Evolutionary conservation across 2,329 filamentous ascomycete genomes (phyloP), one percentile per base, ranked within the genome.

Genomic region (Penicillium sp.): DNA sequence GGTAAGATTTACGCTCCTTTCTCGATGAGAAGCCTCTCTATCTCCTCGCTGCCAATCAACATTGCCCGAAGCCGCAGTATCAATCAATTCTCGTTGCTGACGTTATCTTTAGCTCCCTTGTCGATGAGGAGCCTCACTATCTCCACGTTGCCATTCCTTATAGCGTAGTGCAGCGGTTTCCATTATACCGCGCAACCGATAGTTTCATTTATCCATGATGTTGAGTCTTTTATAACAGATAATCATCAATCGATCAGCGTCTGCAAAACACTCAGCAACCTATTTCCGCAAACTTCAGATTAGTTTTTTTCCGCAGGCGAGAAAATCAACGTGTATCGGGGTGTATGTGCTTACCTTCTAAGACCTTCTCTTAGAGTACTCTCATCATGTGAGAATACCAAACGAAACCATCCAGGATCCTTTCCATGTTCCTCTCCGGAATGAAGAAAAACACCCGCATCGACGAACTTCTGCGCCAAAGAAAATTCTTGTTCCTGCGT

Each of bases 391-490:
- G 73, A 71, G 54, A 81, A 85, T 0, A 85, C 78, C 18, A 85
- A 45, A 2, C 83, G 69, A 57, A 84, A 85, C 76, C 78, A 82
- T 0, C 83, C 82, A 1, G 76, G 70, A 50, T 75, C 67, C 20
- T 75, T 75, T 0, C 74, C 73, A 46, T 73, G 68, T 58, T 78
- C 77, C 55, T 80, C 76, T 0, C 77, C 74, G 0, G 79, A 74
- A 43, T 82, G 80, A 25, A 85, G 54, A 53, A 80, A 81, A 2
- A 85, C 75, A 2, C 80, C 82, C 0, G 71, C 70, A 23, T 75
- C 68, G n/a, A 75, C 59, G 37, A 85, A 58, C 45, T 58, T 74
- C 58, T 77, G 70, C 0, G 77, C 76, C 12, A 85, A 64, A 12
- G 66, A 70, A 57, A 77, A 78, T 59, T 83, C 79, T 1, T 71